Base-by-base conservation (phyloP, 192 early-diverging fungal species). In the Allomyces javanicus region DNA sequence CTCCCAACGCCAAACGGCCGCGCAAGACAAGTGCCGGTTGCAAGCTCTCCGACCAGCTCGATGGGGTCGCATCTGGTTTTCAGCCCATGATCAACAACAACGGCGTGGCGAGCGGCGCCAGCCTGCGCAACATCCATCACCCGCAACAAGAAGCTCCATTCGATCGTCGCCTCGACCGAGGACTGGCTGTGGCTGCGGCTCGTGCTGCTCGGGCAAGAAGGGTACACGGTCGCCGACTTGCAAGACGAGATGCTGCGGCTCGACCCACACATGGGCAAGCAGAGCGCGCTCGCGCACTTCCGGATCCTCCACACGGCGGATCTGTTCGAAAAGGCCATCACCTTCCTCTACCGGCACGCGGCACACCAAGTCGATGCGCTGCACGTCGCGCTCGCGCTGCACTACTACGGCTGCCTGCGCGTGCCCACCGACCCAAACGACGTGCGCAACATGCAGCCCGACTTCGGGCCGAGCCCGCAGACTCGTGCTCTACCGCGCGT, bases 171-270 rank as follows among this genome's bases (percentile, higher is more conserved):
- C 50, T 81, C 90, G 10, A 86, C 84, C 3, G 92, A 99, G 71
- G 95, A 99, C 67, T 97, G 90, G 71, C 69, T 97, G 45, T 99
- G 97, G 97, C 66, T 92, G 9, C 85, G 77, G 73, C 77, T 95
- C 45, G 81, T 81, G 69, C 77, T 92, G 33, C 72, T 89, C 14
- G 77, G 80, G n/a, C 89, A 93, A 66, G n/a, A n/a, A n/a, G 45
- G 69, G 17, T 24, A 24, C 2, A 68, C 67, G 21, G 70, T 75
- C 62, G 83, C 81, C 23, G 72, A 77, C 40, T 73, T 70, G 24
- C 70, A 74, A 6, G 69, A 40, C 7, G 33, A 40, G 33, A 40
- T 40, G 3, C 33, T 40, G 33, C 33, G 33, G 33, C 33, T 40
- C 33, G 33, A 40, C 33, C 5, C 33, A 7, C 33, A 40, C 33